Evolutionary conservation across 1,284 basidiomycete species (phyloP), one percentile per base, ranked within the genome.

Genomic region (Malassezia cuniculi): DNA sequence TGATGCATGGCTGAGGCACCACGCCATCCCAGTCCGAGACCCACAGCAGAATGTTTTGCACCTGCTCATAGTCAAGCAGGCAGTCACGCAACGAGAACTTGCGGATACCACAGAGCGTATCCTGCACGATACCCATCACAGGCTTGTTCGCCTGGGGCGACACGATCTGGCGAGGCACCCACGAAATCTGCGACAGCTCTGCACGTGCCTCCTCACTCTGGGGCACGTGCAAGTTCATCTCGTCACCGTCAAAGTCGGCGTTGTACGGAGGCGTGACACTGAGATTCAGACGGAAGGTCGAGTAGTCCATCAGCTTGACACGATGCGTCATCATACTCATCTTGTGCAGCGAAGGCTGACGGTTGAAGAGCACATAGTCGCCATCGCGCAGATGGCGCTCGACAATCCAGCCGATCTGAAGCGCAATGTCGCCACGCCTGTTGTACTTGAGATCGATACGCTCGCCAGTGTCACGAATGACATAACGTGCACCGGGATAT

Each of bases 271-370:
- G 61, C 17, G 70, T 71, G 34, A 94, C 89, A 47, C 87, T 93
- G 50, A 94, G 79, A 68, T 95, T 95, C 51, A 94, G 71, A 48
- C 90, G 87, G 74, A 94, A 95, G 44, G 90, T 86, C 82, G 93
- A 97, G 70, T 95, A 97, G 24, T 85, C 84, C 89, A 97, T 94
- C 42, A 99, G 73, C 66, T 85, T 86, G 34, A 97, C 84, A 27
- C 93, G 79, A 72, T 99, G 93, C 69, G 85, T 86, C 93, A 97
- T 97, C 93, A 97, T 97, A 74, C 85, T 90, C 93, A 97, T 97
- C 71, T 97, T 99, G 71, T 99, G 93, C 69, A 97, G 70, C 75
- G 80, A 85, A 2, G 93, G 93, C 66, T 97, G 93, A 50, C 93
- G 89, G 69, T 97, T 97, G 75, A 99, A 97, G 35, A 97, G 72